Evolutionary conservation across 78 protist genomes (phyloP).

Genomic region (Dictyostelium firmibasis): DNA sequence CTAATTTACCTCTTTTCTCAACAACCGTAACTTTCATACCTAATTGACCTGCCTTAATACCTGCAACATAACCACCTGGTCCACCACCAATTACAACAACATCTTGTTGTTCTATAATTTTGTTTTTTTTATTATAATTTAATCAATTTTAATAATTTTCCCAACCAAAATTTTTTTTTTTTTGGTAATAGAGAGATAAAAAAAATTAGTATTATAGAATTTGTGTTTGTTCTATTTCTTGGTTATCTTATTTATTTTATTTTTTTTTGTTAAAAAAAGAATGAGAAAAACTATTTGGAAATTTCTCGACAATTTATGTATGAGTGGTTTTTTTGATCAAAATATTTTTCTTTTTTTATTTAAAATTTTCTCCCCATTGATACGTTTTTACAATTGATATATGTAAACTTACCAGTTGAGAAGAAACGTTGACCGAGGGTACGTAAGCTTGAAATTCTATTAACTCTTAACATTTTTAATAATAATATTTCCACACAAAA

Average conservation of each 20-base stretch:
- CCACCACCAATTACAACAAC: slow-evolving; percentile 99
- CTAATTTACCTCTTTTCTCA: slow-evolving; percentile 95
- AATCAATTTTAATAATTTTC: no score
- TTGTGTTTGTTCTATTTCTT: no score
- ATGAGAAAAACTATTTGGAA: no score
- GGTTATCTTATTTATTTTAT: no score
- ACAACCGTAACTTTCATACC: slow-evolving; percentile 91
- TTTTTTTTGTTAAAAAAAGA: no score
- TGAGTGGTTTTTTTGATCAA: not conserved
- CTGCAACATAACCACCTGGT: slow-evolving; percentile 99
- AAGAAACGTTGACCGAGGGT: not conserved
- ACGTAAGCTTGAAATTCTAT: not conserved
- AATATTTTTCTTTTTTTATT: not conserved
- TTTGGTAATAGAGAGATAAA: no score
- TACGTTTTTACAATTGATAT: no score
- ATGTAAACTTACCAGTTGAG: not conserved
- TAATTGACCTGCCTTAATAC: slow-evolving; percentile 99
- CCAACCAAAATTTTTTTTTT: no score
- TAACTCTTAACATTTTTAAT: not conserved
- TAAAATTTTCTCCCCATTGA: no score
- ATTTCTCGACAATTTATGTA: no score
- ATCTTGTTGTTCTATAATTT: slow-evolving; percentile 81
- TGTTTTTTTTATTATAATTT: not conserved
- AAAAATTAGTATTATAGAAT: no score
- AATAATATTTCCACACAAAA: not conserved